phyloP scores from a whole-genome alignment of 345 rosid genomes.

The Eucalyptus guilfoylei region DNA sequence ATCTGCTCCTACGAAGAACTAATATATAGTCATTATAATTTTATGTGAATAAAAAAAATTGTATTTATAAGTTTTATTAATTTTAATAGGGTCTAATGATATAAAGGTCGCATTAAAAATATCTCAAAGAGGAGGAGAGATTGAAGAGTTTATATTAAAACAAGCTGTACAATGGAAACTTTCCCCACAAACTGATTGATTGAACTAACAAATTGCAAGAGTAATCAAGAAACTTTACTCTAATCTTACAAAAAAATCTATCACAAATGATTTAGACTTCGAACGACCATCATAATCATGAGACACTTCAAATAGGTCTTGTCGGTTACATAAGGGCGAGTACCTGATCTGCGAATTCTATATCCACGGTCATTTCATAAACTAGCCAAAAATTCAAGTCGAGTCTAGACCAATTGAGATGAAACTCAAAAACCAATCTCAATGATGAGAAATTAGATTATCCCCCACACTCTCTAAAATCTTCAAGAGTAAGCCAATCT shows the following conservation, averaged over 20 bases:
- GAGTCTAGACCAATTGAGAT: background rate
- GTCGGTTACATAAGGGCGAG: accelerated
- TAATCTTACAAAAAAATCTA: background rate
- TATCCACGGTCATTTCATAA: background rate
- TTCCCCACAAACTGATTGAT: background rate
- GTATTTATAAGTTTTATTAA: too few relatives aligned
- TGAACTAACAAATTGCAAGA: too few relatives aligned
- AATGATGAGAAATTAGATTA: background rate
- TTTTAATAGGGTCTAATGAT: background rate
- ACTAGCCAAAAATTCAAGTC: background rate
- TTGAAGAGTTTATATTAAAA: background rate
- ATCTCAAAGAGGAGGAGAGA: background rate
- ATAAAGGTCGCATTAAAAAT: too few relatives aligned
- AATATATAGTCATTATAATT: too few relatives aligned
- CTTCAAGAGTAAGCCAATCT: background rate
- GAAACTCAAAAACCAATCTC: background rate
- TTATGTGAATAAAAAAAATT: too few relatives aligned
- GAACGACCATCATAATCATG: accelerated
- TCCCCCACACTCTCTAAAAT: background rate
- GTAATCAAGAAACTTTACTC: background rate
- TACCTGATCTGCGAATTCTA: accelerated
- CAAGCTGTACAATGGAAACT: too few relatives aligned
- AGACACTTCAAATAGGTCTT: background rate
- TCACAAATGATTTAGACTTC: too few relatives aligned
- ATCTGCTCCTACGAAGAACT: background rate